A percentile compares a stretch with the other conserved stretches of the same genome.
Conservation (phyloP, 441 rosid species). For the Francoa sonchifolia region DNA sequence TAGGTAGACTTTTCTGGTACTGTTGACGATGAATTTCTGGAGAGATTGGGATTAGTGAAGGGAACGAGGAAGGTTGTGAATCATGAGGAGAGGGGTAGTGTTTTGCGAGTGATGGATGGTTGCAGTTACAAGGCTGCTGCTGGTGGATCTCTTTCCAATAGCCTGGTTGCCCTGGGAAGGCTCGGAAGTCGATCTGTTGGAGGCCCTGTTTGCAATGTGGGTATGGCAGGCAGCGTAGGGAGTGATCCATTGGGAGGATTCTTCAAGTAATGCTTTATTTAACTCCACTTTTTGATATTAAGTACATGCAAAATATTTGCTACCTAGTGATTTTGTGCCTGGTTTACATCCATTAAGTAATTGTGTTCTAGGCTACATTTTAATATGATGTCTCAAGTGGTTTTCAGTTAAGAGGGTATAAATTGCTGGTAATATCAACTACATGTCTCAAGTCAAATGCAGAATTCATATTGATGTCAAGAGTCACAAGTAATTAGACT, state of each 20-base stretch:
- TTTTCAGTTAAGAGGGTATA: too few species aligned
- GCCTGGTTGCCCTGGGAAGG: slow-evolving; percentile 79
- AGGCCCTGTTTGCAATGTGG: slow-evolving; percentile 58
- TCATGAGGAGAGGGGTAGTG: slow-evolving; percentile 90
- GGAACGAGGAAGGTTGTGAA: slow-evolving; percentile 84
- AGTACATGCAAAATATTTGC: too few species aligned
- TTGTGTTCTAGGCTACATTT: too few species aligned
- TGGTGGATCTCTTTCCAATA: slow-evolving; percentile 94
- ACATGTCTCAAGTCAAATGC: too few species aligned
- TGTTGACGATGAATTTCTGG: slow-evolving; percentile 66
- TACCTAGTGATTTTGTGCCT: too few species aligned
- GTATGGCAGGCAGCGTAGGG: slow-evolving; percentile 91
- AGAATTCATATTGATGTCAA: too few species aligned
- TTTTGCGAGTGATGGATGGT: slow-evolving; percentile 94
- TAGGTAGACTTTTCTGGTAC: slow-evolving; percentile 90
- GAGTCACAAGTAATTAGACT: too few species aligned
- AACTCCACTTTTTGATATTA: neutral
- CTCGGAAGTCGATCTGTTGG: slow-evolving; percentile 45
- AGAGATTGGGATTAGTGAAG: slow-evolving; percentile 57
- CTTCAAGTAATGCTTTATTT: slow-evolving; percentile 44
- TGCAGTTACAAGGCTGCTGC: slow-evolving; percentile 97
- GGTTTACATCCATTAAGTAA: neutral
- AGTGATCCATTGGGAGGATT: slow-evolving; percentile 86
- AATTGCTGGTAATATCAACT: neutral
- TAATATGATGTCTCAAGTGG: too few species aligned